phyloP scores from a whole-genome alignment of 1,284 basidiomycete genomes.

The Lentinus polychrous region DNA sequence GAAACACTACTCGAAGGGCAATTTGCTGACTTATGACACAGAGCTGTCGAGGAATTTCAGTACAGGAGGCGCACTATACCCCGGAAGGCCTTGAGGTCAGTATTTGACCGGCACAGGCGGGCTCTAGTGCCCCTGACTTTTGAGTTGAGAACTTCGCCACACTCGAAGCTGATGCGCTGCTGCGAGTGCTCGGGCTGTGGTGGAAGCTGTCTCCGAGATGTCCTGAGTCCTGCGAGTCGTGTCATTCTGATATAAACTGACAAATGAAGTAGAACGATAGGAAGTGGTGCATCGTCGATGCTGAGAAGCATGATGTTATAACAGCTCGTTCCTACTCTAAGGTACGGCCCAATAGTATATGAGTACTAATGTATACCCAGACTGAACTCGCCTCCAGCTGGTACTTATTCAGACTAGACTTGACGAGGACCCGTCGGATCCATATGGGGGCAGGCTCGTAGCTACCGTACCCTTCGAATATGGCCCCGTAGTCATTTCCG shows the following conservation, averaged over 20 bases:
- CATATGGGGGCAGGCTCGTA: slow-evolving; percentile 40
- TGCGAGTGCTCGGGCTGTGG: too few species aligned
- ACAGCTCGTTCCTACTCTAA: slow-evolving; percentile 60
- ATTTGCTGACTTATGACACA: too few species aligned
- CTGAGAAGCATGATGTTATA: slow-evolving; percentile 41
- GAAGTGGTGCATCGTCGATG: slow-evolving; percentile 61
- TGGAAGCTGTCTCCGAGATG: too few species aligned
- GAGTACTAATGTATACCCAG: background rate
- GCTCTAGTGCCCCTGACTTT: too few species aligned
- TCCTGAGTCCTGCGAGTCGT: too few species aligned
- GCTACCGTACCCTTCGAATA: slow-evolving; percentile 55
- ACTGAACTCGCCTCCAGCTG: slow-evolving; percentile 38
- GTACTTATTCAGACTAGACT: slow-evolving; percentile 57
- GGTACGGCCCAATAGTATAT: slow-evolving; percentile 30
- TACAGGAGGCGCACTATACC: slow-evolving; percentile 46
- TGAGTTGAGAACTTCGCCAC: too few species aligned
- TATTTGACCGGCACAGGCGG: too few species aligned
- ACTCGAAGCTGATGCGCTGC: too few species aligned
- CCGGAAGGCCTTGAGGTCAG: slow-evolving; percentile 59
- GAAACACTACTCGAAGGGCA: too few species aligned
- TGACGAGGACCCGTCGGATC: slow-evolving; percentile 34
- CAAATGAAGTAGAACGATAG: slow-evolving; percentile 50
- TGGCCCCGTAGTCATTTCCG: slow-evolving; percentile 44
- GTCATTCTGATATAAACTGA: background rate
- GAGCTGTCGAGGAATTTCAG: slow-evolving; percentile 62